Evolutionary conservation across 2,329 filamentous ascomycete genomes (phyloP).

Genomic region (Stromatinia cepivora): DNA sequence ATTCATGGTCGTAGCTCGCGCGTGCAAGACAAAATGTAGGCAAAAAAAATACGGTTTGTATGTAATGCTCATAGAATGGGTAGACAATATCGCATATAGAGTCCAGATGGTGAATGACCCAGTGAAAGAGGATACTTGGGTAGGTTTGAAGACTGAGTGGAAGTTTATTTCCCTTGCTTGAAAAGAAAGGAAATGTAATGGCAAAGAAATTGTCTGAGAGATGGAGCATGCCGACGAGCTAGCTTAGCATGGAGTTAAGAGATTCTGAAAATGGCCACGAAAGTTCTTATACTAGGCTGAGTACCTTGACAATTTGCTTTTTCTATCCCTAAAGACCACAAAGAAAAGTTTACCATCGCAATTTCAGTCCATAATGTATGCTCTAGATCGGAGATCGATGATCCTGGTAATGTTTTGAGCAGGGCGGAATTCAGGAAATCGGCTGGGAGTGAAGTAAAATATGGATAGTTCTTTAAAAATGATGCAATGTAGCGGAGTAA

Average conservation of each 20-base stretch:
- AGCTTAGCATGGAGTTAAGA: not conserved
- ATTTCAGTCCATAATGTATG: not conserved
- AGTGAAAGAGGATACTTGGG: constrained; percentile 3
- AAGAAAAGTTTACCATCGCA: no score
- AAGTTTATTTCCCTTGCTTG: constrained; percentile 17
- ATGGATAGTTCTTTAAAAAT: not conserved
- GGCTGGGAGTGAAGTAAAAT: not conserved
- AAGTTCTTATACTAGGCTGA: not conserved
- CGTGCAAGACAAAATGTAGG: not conserved
- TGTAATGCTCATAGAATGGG: constrained; percentile 17
- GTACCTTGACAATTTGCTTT: not conserved
- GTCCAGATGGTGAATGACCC: constrained; percentile 9
- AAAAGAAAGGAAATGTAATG: no score
- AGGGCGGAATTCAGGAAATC: not conserved
- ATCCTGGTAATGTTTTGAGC: not conserved
- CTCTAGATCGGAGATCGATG: not conserved
- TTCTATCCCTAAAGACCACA: no score
- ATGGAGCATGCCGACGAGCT: not conserved
- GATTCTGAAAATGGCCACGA: no score
- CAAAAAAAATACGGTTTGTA: not conserved
- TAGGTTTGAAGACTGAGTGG: not conserved
- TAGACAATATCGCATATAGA: not conserved
- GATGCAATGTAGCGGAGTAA: no score
- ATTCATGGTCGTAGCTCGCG: constrained; percentile 8
- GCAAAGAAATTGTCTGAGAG: not conserved